A percentile compares a stretch with the other conserved stretches of the same genome.
Evolutionary conservation across 1,139 yeast genomes (phyloP).

Genomic region (Scheffersomyces stambukii): DNA sequence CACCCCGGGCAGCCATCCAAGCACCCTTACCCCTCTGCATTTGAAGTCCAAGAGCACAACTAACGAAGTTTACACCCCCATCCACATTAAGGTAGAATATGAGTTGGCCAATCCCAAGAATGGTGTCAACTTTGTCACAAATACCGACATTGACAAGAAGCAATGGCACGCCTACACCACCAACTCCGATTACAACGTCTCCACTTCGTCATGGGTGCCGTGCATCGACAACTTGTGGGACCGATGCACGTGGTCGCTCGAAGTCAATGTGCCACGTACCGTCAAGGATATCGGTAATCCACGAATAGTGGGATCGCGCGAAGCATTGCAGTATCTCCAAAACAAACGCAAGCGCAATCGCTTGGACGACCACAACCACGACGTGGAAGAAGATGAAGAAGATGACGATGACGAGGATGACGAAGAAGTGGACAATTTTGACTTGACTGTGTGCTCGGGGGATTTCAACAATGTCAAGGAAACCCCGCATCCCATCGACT

Average conservation of each 20-base stretch:
- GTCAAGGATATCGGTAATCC: conserved; percentile 64
- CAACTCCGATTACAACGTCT: conserved; percentile 71
- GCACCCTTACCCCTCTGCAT: conserved; percentile 36
- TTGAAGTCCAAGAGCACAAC: conserved; percentile 28
- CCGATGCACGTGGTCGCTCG: conserved; percentile 88
- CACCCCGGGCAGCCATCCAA: conserved; percentile 40
- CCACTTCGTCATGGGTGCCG: conserved; percentile 96
- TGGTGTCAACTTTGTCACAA: conserved; percentile 74
- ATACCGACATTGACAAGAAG: conserved; percentile 29
- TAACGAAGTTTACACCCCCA: conserved; percentile 59
- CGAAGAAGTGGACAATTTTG: conserved; percentile 48
- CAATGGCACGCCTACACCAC: conserved; percentile 85
- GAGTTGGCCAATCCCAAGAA: conserved; percentile 60
- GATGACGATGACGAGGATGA: conserved; percentile 35
- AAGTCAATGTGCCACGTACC: conserved; percentile 76
- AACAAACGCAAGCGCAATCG: conserved; percentile 8
- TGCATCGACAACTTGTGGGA: conserved; percentile 90
- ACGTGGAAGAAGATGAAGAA: conserved; percentile 2
- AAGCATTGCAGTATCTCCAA: conserved; percentile 14
- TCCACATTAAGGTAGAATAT: conserved; percentile 69
- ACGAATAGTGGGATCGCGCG: conserved; percentile 35
- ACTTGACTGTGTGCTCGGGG: conserved; percentile 72
- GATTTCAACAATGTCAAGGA: conserved; percentile 54
- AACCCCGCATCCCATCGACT: conserved; percentile 51
- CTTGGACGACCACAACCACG: neutral